A percentile compares a stretch with the other conserved stretches of the same genome.
Evolutionary conservation across 805 yeast species (phyloP).

Genomic region (Myxozyma udenii): DNA sequence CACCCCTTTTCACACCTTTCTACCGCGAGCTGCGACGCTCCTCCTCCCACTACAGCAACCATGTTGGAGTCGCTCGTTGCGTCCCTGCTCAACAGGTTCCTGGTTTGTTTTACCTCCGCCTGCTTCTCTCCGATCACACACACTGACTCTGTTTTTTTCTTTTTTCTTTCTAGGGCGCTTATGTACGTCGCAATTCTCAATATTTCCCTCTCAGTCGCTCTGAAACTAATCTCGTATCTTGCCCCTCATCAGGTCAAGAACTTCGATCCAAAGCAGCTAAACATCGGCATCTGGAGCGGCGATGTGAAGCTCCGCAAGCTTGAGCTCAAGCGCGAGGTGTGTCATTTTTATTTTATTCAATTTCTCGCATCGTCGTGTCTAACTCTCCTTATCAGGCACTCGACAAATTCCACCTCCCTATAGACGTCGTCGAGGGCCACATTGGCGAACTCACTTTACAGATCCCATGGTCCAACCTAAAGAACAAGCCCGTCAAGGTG

Average conservation of each 20-base stretch:
- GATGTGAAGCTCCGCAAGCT: conserved; percentile 83
- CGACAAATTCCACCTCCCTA: conserved; percentile 79
- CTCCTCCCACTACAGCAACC: not conserved
- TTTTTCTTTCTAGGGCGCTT: conserved; percentile 36
- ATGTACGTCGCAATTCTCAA: conserved; percentile 28
- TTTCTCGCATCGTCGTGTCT: not conserved
- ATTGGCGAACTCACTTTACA: conserved; percentile 84
- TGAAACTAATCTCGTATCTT: not conserved
- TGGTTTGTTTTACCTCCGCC: conserved; percentile 33
- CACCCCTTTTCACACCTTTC: too few relatives aligned
- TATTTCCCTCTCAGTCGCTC: not conserved
- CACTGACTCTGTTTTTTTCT: conserved; percentile 9
- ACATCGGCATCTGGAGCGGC: conserved; percentile 97
- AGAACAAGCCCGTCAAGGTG: conserved; percentile 87
- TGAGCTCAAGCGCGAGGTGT: conserved; percentile 68
- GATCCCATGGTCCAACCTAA: conserved; percentile 95
- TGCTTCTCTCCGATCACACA: not conserved
- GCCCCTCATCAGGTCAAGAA: conserved; percentile 64
- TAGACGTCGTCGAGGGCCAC: conserved; percentile 85
- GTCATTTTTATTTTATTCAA: not conserved
- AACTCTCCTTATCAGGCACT: conserved; percentile 48
- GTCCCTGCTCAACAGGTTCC: conserved; percentile 43
- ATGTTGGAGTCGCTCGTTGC: conserved; percentile 48
- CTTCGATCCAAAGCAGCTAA: conserved; percentile 90
- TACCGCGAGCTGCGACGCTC: too few relatives aligned